Evolutionary conservation across 2,329 filamentous ascomycete genomes (phyloP), one percentile per base, ranked within the genome.

Genomic region (Alternaria conjuncta): DNA sequence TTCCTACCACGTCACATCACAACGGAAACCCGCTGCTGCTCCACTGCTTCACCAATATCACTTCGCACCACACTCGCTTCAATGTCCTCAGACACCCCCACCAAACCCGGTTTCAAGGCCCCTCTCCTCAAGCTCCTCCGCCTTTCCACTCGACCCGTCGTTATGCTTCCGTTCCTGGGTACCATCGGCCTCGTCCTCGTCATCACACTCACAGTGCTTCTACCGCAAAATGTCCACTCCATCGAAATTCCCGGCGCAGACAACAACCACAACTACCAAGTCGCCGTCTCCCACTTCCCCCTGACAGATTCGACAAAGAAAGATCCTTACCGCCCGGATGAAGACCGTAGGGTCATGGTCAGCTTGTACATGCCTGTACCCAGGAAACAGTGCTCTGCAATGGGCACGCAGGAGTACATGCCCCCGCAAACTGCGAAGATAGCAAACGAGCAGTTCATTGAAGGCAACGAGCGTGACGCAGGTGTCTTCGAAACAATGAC

Each of bases 351-450:
- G n/a, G 41, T 72, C n/a, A 68, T 64, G 60, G 64, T 68, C 23
- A 73, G 70, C 50, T 30, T 75, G 6, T 75, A 73, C 60, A 55
- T 75, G 57, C 74, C 72, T 28, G 43, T 75, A 4, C 36, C 60
- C 5, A 61, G 53, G 12, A 30, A 32, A 3, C 55, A 54, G 2
- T 75, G 72, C 44, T 55, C 49, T 6, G 57, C 26, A 1, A 53
- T 71, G n/a, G 64, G 67, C 28, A 50, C 65, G 21, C 61, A 60
- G 20, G 30, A 55, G 3, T 77, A 77, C 53, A 76, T 75, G 71
- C 65, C 65, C 4, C 8, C 54, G 3, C 47, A 57, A 13, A 70
- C 67, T 4, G 68, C 73, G n/a, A 57, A 57, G 28, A 60, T 66
- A 9, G 53, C 65, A 11, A 66, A 74, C 47, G 50, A 60, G 10